Evolutionary conservation across 768 basidiomycete genomes (phyloP).

Genomic region (Lactarius trivialis): DNA sequence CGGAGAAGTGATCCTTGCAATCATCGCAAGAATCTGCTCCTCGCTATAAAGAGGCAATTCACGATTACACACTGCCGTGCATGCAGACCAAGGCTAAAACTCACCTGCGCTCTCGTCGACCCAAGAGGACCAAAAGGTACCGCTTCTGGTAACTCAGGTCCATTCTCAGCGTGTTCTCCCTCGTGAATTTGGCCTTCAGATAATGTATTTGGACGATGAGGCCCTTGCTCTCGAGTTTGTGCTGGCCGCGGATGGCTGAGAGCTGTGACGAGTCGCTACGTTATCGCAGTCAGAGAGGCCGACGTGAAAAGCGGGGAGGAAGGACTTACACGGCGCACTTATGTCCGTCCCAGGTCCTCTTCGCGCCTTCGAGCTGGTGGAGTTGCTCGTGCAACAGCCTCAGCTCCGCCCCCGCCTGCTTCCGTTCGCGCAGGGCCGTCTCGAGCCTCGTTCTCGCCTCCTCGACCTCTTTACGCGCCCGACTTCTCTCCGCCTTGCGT

Average conservation of each 20-base stretch:
- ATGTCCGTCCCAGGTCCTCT: slow-evolving; percentile 56
- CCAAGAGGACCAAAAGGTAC: slow-evolving; percentile 72
- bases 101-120: slow-evolving; percentile 65
- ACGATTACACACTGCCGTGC: background rate
- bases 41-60: slow-evolving; percentile 41
- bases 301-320: background rate
- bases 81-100: slow-evolving; percentile 12
- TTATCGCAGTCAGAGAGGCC: background rate
- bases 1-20: slow-evolving; percentile 71
- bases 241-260: slow-evolving; percentile 50
- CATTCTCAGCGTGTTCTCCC: slow-evolving; percentile 74
- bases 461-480: slow-evolving; percentile 28
- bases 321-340: slow-evolving; percentile 51
- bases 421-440: slow-evolving; percentile 56
- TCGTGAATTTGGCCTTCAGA: slow-evolving; percentile 83
- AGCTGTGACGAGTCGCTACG: slow-evolving; percentile 50
- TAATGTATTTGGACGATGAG: slow-evolving; percentile 87
- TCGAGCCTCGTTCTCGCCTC: slow-evolving; percentile 23
- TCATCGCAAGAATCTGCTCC: slow-evolving; percentile 63
- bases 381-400: slow-evolving; percentile 37
- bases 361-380: slow-evolving; percentile 26
- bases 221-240: slow-evolving; percentile 86
- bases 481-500: slow-evolving; percentile 45
- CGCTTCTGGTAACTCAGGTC: slow-evolving; percentile 82
- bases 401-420: slow-evolving; percentile 62